These are phyloP conservation scores for Didymosphaeria variabile DNA, from an alignment of 2,329 filamentous ascomycete species.

Conservation along the genomic window DNA sequence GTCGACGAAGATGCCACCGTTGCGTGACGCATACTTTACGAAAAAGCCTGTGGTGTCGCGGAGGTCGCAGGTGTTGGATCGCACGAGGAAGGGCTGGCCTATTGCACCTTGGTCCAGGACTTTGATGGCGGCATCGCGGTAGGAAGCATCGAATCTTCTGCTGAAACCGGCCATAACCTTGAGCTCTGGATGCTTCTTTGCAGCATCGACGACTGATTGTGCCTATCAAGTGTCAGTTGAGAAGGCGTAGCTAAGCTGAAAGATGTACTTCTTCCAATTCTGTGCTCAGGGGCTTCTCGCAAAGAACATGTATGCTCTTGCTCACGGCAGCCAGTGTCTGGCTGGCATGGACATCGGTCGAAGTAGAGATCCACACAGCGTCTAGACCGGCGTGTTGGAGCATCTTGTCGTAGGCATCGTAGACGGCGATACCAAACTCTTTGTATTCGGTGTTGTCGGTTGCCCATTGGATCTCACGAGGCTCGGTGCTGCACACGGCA, in stretches of 20 bases:
- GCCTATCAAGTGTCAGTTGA: conserved; percentile 12
- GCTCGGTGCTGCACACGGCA: conserved; percentile 59
- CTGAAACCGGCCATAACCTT: conserved; percentile 58
- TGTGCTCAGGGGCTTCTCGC: conserved; percentile 51
- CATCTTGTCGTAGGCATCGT: conserved; percentile 59
- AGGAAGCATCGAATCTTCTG: conserved; percentile 56
- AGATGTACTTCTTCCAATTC: conserved; percentile 38
- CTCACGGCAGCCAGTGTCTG: conserved; percentile 45
- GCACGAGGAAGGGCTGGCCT: conserved; percentile 51
- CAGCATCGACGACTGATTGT: conserved; percentile 44
- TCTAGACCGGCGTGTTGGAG: conserved; percentile 52
- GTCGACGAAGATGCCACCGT: conserved; percentile 57
- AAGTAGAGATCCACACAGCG: conserved; percentile 53
- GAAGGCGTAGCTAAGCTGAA: background rate
- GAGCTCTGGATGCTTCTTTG: conserved; percentile 46
- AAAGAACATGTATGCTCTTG: conserved; percentile 48
- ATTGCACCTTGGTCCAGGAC: conserved; percentile 49
- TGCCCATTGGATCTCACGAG: conserved; percentile 57
- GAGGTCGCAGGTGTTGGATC: conserved; percentile 54
- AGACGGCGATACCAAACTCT: conserved; percentile 55
- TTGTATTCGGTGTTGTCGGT: conserved; percentile 49
- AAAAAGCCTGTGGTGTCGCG: conserved; percentile 51
- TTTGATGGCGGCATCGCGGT: conserved; percentile 43
- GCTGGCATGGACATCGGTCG: conserved; percentile 45
- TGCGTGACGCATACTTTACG: conserved; percentile 51